Conservation (phyloP, 345 rosid genomes). For the Arabidopsis suecica region DNA sequence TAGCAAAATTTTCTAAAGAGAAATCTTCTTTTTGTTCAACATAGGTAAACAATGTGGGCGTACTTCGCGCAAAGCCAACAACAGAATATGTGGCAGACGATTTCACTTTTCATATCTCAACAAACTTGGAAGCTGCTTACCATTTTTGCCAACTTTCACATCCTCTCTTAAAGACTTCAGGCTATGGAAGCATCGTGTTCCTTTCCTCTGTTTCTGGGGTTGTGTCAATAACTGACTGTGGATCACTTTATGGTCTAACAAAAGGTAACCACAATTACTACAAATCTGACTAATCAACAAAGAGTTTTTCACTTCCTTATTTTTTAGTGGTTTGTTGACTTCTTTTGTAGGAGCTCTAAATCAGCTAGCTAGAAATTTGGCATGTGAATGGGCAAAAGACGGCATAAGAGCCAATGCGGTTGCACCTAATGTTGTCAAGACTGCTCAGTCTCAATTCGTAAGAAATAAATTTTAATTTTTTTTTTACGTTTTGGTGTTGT, state of each 20-base stretch:
- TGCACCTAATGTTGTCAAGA: constrained; percentile 52
- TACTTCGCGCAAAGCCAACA: constrained; percentile 43
- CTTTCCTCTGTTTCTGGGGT: constrained; percentile 52
- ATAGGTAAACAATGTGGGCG: constrained; percentile 64
- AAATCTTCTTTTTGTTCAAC: neutral
- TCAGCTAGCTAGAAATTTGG: constrained; percentile 60
- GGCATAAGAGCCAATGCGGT: constrained; percentile 60
- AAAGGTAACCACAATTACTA: constrained; percentile 20
- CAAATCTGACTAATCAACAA: neutral
- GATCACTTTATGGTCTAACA: constrained; percentile 46
- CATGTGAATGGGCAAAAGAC: constrained; percentile 78
- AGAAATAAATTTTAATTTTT: neutral
- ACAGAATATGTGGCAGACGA: constrained; percentile 53
- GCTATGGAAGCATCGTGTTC: constrained; percentile 59
- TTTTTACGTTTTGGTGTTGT: neutral
- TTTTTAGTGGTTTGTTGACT: neutral
- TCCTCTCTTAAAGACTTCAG: constrained; percentile 64
- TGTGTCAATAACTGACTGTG: neutral
- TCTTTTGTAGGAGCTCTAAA: constrained; percentile 48
- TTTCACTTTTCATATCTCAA: constrained; percentile 41
- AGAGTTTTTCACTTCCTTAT: too few species aligned
- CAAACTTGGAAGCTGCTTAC: constrained; percentile 61
- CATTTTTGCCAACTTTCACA: constrained; percentile 61
- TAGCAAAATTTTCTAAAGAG: neutral
- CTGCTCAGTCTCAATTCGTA: constrained; percentile 48